A percentile compares a stretch with the other conserved stretches of the same genome.
Evolutionary conservation across 2,329 filamentous ascomycete genomes (phyloP).

Genomic region (Paecilomyces dactylethromorphus): DNA sequence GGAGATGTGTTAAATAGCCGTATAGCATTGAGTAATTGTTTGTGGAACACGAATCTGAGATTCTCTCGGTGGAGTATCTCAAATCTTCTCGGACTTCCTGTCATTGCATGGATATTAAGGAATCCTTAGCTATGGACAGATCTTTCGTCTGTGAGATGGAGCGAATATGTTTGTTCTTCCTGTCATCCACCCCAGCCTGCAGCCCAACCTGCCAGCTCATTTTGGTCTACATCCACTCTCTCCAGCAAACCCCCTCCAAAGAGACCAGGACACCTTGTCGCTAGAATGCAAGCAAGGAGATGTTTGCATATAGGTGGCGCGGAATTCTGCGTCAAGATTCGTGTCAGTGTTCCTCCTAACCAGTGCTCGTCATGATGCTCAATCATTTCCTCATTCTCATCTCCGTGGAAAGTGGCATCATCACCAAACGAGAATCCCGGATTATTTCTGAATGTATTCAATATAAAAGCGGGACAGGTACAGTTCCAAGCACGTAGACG

Average conservation of each 20-base stretch:
- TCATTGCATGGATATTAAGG: no score
- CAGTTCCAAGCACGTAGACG: constrained; percentile 76
- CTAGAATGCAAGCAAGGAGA: constrained; percentile 73
- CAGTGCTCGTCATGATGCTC: constrained; percentile 13
- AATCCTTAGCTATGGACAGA: no score
- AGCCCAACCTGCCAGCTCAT: constrained; percentile 68
- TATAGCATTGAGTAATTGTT: no score
- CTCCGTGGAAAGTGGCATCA: constrained; percentile 2
- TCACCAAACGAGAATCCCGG: constrained; percentile 18
- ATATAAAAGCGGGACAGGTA: constrained; percentile 76
- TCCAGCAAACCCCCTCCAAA: constrained; percentile 54
- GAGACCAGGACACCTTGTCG: constrained; percentile 54
- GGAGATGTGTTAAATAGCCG: no score
- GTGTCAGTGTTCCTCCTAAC: constrained; percentile 32
- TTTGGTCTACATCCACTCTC: constrained; percentile 44
- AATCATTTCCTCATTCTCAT: constrained; percentile 9
- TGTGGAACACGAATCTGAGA: no score
- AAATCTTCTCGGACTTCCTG: no score
- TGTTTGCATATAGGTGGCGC: constrained; percentile 67
- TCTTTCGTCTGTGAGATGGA: no score
- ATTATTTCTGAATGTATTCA: constrained; percentile 56
- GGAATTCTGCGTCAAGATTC: constrained; percentile 8
- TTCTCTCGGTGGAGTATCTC: no score
- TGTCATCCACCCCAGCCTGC: constrained; percentile 37
- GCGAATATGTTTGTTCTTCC: not conserved